Evolutionary conservation across 495 filamentous ascomycete species (phyloP).

Genomic region (Penicillium simplicissimum): DNA sequence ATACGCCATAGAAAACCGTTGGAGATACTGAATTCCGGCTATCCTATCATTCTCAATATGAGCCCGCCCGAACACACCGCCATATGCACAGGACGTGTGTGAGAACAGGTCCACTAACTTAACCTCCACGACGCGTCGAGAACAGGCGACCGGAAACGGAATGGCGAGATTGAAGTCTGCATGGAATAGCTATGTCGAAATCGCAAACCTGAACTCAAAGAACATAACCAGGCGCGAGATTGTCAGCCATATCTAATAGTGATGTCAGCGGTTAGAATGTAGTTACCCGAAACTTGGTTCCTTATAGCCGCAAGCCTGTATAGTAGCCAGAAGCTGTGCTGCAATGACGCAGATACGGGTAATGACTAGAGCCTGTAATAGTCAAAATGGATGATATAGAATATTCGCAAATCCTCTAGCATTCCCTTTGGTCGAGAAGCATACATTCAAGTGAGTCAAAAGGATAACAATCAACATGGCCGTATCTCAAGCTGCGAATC

Average conservation of each 20-base stretch:
- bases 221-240: not conserved
- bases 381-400: not conserved
- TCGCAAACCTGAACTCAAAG: not conserved
- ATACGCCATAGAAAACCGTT: too few species aligned
- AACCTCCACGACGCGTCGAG: not conserved
- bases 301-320: conserved; percentile 3
- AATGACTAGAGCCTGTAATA: not conserved
- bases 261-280: conserved; percentile 10
- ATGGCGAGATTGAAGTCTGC: not conserved
- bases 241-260: conserved; percentile 3
- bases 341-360: conserved; percentile 2
- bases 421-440: not conserved
- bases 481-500: conserved; percentile 62
- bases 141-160: not conserved
- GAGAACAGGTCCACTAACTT: not conserved
- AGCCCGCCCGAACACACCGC: too few species aligned
- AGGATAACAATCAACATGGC: conserved; percentile 43
- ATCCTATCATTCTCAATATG: too few species aligned
- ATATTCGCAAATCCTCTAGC: not conserved
- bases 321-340: not conserved
- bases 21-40: too few species aligned
- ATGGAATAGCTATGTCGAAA: not conserved
- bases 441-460: not conserved
- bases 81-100: not conserved
- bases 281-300: not conserved